phyloP scores from a whole-genome alignment of 306 rosid species.

The Coriaria nepalensis region DNA sequence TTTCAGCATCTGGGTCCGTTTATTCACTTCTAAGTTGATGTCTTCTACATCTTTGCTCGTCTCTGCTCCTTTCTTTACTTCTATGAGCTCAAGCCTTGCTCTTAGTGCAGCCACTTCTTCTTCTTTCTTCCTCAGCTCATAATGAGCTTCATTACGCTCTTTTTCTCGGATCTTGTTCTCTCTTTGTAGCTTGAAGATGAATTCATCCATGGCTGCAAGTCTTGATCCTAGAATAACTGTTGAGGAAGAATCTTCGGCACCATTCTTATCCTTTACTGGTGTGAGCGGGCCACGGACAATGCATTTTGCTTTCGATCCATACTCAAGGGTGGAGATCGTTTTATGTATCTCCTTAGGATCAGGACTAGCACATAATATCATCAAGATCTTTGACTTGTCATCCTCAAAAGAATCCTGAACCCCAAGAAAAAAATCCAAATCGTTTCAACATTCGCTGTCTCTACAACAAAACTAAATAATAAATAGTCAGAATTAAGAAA shows the following conservation, averaged over 20 bases:
- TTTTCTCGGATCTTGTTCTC: conserved; percentile 75
- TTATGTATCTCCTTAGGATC: conserved; percentile 94
- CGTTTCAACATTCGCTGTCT: conserved; percentile 9
- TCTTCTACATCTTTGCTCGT: conserved; percentile 52
- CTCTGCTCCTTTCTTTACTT: conserved; percentile 30
- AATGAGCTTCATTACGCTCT: conserved; percentile 73
- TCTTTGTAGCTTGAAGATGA: conserved; percentile 74
- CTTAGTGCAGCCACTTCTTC: conserved; percentile 64
- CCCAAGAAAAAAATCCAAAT: conserved; percentile 10
- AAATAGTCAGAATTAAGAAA: too few relatives aligned
- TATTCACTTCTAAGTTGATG: conserved; percentile 63
- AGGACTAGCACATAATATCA: conserved; percentile 94
- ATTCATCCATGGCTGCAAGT: conserved; percentile 90
- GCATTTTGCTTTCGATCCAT: conserved; percentile 97
- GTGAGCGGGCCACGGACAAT: conserved; percentile 88
- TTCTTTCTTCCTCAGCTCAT: conserved; percentile 64
- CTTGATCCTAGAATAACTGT: conserved; percentile 81
- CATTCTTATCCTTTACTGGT: conserved; percentile 48
- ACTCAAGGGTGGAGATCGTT: conserved; percentile 93
- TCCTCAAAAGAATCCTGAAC: conserved; percentile 95
- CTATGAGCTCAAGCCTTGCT: conserved; percentile 38
- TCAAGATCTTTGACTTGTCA: conserved; percentile 80
- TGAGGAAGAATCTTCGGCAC: conserved; percentile 62
- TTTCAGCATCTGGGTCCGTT: conserved; percentile 46
- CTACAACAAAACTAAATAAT: not conserved